phyloP scores from a whole-genome alignment of 805 yeast genomes.

The Metschnikowia orientalis region DNA sequence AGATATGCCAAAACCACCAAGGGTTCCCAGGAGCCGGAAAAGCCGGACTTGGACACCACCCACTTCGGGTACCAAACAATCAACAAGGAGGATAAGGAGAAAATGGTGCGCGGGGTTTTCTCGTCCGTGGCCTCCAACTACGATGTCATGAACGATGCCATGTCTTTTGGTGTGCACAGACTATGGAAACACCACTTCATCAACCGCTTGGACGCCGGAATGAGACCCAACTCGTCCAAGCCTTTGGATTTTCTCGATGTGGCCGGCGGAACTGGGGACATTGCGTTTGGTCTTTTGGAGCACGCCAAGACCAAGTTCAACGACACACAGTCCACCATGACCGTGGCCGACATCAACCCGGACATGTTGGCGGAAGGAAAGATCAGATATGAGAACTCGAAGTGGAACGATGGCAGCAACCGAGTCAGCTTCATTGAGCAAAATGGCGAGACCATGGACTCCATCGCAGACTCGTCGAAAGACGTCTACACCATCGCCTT shows the following conservation, averaged over 20 bases:
- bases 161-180: constrained; percentile 94
- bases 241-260: constrained; percentile 90
- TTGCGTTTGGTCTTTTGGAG: constrained; percentile 90
- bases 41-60: constrained; percentile 48
- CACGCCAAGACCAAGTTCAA: constrained; percentile 79
- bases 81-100: constrained; percentile 72
- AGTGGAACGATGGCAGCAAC: constrained; percentile 54
- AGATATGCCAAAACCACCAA: constrained; percentile 4
- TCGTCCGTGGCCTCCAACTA: constrained; percentile 92
- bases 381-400: constrained; percentile 57
- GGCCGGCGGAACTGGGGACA: constrained; percentile 99
- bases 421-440: constrained; percentile 82
- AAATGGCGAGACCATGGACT: constrained; percentile 86
- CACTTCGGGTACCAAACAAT: constrained; percentile 92
- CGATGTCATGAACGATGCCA: constrained; percentile 96
- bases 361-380: constrained; percentile 95
- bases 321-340: constrained; percentile 76
- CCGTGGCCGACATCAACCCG: constrained; percentile 89
- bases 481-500: constrained; percentile 96
- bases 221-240: constrained; percentile 72
- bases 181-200: constrained; percentile 93
- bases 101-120: constrained; percentile 80
- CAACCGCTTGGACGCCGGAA: constrained; percentile 84
- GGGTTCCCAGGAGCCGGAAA: constrained; percentile 3
- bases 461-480: constrained; percentile 79